These are phyloP conservation scores for Phytophthora palmivora DNA, from an alignment of 352 stramenopile genomes.

Conservation along the genomic window DNA sequence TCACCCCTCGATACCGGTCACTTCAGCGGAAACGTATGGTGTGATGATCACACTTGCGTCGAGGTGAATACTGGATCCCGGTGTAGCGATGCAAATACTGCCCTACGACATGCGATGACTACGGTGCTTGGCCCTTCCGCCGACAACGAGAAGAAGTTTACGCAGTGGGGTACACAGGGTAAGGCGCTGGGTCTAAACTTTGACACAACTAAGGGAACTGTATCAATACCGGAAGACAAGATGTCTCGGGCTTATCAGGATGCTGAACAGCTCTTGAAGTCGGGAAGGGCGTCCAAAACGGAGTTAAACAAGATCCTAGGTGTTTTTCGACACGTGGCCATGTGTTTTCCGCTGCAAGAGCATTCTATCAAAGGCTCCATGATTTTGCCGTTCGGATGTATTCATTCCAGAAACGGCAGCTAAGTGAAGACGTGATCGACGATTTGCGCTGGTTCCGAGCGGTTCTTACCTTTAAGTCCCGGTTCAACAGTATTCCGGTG, in stretches of 20 bases:
- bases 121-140: constrained; percentile 8
- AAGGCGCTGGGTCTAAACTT: not conserved
- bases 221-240: constrained; percentile 13
- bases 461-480: not conserved
- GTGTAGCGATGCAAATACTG: constrained; percentile 9
- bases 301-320: constrained; percentile 9
- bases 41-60: constrained; percentile 31
- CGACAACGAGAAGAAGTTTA: constrained; percentile 22
- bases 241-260: not conserved
- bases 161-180: not conserved
- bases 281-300: not conserved
- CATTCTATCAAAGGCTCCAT: constrained; percentile 10
- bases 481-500: constrained; percentile 13
- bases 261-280: not conserved
- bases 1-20: too few relatives aligned
- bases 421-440: not conserved
- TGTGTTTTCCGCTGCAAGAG: constrained; percentile 5
- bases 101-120: constrained; percentile 11
- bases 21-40: constrained; percentile 29
- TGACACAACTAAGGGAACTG: not conserved
- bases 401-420: not conserved
- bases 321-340: constrained; percentile 7
- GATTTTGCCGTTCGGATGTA: too few relatives aligned
- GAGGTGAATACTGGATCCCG: constrained; percentile 17
- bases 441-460: constrained; percentile 16